Percentiles rank a stretch among this genome's conserved stretches.
Evolutionary conservation across 2,329 filamentous ascomycete species (phyloP).

Genomic region (Aureobasidium vineae): DNA sequence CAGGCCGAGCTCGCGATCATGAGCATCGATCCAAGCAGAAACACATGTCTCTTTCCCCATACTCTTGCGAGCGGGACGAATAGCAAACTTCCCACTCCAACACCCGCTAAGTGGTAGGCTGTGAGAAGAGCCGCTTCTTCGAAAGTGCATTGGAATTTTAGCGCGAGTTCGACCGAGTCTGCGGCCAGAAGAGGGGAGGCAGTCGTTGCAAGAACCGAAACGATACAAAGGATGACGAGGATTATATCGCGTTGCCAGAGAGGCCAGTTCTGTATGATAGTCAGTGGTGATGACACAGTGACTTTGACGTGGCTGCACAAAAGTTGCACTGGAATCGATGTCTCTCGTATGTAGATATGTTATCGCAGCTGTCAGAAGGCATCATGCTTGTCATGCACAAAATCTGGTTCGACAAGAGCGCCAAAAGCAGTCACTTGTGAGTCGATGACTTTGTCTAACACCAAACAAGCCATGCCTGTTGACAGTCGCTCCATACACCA

Average conservation of each 20-base stretch:
- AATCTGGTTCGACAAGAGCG: background rate
- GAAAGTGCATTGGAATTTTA: constrained; percentile 64
- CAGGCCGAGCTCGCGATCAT: constrained; percentile 73
- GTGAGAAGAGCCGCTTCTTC: constrained; percentile 79
- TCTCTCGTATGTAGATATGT: background rate
- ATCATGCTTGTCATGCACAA: background rate
- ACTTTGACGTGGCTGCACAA: background rate
- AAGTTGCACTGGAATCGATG: background rate
- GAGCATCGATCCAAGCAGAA: constrained; percentile 72
- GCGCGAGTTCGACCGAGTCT: constrained; percentile 74
- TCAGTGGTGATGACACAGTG: constrained; percentile 18
- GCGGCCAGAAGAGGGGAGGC: constrained; percentile 85
- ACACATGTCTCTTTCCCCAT: constrained; percentile 90
- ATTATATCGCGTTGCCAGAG: constrained; percentile 82
- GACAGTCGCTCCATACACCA: background rate
- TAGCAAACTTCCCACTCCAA: constrained; percentile 75
- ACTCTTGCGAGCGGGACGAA: constrained; percentile 85
- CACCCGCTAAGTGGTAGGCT: constrained; percentile 81
- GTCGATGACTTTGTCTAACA: constrained; percentile 30
- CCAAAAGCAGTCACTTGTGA: background rate
- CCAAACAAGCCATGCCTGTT: background rate
- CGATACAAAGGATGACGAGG: constrained; percentile 72
- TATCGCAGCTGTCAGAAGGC: background rate
- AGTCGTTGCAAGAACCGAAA: constrained; percentile 78
- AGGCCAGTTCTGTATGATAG: constrained; percentile 67